These are phyloP conservation scores for Chlamydomonas schloesseri DNA, from an alignment of 139 green algal species.

Conservation along the genomic window DNA sequence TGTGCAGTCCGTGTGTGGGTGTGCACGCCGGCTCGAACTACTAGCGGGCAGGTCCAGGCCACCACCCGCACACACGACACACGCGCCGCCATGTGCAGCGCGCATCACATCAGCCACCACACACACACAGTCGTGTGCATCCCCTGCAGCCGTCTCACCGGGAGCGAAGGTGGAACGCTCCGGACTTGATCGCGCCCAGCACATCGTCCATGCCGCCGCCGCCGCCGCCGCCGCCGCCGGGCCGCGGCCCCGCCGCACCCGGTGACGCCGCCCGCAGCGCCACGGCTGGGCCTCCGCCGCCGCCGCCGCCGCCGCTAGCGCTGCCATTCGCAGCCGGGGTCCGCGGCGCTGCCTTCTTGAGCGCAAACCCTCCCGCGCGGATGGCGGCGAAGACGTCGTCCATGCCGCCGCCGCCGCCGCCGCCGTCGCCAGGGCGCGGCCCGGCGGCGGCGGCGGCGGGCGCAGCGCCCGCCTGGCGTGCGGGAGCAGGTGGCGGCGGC, in stretches of 20 bases:
- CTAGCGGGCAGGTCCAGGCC: too few species aligned
- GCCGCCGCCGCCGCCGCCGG: neutral
- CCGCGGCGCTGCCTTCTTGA: neutral
- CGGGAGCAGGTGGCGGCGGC: too few species aligned
- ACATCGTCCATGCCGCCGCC: neutral
- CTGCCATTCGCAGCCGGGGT: neutral
- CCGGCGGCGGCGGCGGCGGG: too few species aligned
- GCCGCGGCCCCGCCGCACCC: too few species aligned
- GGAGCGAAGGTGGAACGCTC: slow-evolving; percentile 29
- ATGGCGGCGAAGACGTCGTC: neutral
- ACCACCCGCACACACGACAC: too few species aligned
- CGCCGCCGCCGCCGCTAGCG: neutral
- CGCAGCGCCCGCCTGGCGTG: too few species aligned
- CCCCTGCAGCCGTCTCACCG: neutral
- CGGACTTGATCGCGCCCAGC: neutral
- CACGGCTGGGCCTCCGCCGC: neutral
- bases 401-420: neutral
- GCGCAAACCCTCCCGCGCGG: neutral
- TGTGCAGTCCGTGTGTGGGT: too few species aligned
- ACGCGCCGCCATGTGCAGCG: too few species aligned
- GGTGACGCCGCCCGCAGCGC: too few species aligned
- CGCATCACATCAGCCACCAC: too few species aligned
- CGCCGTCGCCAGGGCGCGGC: neutral
- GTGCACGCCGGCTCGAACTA: too few species aligned
- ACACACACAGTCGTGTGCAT: too few species aligned